These are phyloP conservation scores for Penicillium sp. DNA, from an alignment of 2,329 filamentous ascomycete species.

Conservation along the genomic window DNA sequence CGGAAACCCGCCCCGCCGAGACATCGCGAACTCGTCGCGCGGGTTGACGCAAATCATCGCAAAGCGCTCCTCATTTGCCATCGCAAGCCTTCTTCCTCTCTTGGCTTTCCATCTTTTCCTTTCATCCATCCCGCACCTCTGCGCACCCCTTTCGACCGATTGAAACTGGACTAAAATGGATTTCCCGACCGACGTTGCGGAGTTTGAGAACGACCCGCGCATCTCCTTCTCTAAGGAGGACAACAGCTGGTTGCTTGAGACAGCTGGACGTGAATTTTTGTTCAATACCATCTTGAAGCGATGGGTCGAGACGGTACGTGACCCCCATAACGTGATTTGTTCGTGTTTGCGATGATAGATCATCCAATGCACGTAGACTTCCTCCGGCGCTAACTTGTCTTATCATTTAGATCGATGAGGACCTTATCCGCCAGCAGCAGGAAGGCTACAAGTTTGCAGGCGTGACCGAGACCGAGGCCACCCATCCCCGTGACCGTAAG, in stretches of 20 bases:
- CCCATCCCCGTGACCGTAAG: conserved; percentile 50
- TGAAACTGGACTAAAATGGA: conserved; percentile 19
- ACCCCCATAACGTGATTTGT: no score
- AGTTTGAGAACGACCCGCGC: conserved; percentile 75
- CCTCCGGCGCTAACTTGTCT: neutral
- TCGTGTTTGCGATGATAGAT: neutral
- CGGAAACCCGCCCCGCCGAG: neutral
- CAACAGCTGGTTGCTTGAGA: conserved; percentile 78
- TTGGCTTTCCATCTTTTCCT: neutral
- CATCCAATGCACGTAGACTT: neutral
- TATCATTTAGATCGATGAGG: conserved; percentile 56
- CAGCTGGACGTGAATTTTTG: conserved; percentile 80
- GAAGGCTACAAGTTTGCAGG: conserved; percentile 61
- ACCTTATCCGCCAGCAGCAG: conserved; percentile 59
- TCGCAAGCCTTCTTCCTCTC: neutral
- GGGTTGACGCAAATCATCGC: neutral
- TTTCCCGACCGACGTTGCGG: conserved; percentile 58
- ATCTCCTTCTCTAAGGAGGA: conserved; percentile 85
- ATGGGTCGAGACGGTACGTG: conserved; percentile 68
- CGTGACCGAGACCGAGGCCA: conserved; percentile 53
- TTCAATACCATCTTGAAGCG: conserved; percentile 69
- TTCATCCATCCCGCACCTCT: neutral
- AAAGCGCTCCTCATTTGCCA: neutral
- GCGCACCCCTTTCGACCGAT: neutral
- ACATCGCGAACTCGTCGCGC: neutral